phyloP scores from a whole-genome alignment of 192 early-diverging fungal genomes.

The Backusella mclennaniae region DNA sequence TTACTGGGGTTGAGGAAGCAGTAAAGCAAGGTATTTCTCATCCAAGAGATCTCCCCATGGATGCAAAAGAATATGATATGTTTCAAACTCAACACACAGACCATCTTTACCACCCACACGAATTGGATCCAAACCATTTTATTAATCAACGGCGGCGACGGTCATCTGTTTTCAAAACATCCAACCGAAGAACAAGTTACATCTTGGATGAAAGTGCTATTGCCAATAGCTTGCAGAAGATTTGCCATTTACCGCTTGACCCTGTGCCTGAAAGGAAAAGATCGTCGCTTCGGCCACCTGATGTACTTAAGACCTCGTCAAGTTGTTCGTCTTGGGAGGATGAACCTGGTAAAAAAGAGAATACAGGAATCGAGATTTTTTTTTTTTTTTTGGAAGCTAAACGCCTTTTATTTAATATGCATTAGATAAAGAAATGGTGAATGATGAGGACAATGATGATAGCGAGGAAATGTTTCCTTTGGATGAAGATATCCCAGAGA shows the following conservation, averaged over 20 bases:
- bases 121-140: neutral
- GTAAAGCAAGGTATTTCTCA: neutral
- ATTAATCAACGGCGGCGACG: neutral
- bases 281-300: neutral
- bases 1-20: neutral
- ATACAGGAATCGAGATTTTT: neutral
- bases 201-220: slow-evolving; percentile 5
- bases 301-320: neutral
- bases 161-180: neutral
- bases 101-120: neutral
- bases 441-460: neutral
- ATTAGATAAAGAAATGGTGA: neutral
- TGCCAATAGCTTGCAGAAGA: neutral
- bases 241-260: neutral
- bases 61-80: neutral
- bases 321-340: neutral
- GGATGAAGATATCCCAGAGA: slow-evolving; percentile 5
- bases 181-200: neutral
- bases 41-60: neutral
- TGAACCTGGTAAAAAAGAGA: neutral
- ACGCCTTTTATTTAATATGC: neutral
- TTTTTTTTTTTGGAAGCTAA: neutral
- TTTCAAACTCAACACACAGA: neutral
- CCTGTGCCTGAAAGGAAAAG: neutral
- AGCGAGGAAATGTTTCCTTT: neutral